These are phyloP conservation scores for Scutellaria minor DNA, from an alignment of 257 asterid genomes.

Conservation along the genomic window DNA sequence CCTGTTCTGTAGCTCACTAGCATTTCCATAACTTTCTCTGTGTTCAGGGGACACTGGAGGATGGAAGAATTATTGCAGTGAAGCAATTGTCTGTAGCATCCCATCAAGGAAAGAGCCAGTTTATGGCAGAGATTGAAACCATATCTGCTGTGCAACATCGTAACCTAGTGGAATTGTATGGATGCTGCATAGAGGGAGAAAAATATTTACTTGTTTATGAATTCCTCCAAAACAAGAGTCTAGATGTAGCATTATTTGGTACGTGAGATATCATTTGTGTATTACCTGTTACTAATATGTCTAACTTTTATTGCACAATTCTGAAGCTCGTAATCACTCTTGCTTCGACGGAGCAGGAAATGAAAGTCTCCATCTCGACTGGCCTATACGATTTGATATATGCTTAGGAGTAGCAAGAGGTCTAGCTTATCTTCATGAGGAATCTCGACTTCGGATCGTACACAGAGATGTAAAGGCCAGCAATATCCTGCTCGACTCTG, in stretches of 20 bases:
- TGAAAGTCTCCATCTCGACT: constrained; percentile 48
- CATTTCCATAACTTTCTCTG: background rate
- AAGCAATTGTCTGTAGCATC: constrained; percentile 69
- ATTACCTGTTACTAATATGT: background rate
- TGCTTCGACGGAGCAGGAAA: constrained; percentile 42
- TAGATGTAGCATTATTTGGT: constrained; percentile 75
- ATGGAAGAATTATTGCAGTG: constrained; percentile 67
- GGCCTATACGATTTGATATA: constrained; percentile 63
- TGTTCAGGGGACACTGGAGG: constrained; percentile 64
- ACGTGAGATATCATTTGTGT: background rate
- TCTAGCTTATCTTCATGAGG: constrained; percentile 72
- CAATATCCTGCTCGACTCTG: constrained; percentile 59
- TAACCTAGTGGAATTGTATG: constrained; percentile 73
- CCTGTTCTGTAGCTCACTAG: background rate
- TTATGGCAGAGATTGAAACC: constrained; percentile 74
- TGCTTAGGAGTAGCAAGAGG: constrained; percentile 86
- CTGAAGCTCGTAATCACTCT: background rate
- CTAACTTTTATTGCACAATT: background rate
- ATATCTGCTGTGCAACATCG: constrained; percentile 88
- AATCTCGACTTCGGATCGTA: constrained; percentile 63
- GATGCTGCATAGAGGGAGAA: constrained; percentile 81
- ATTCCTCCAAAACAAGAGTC: constrained; percentile 77
- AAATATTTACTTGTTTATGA: constrained; percentile 70
- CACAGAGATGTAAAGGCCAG: constrained; percentile 80
- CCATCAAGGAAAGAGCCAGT: constrained; percentile 77